These are phyloP conservation scores for Leccinum fibrillosum DNA, from an alignment of 768 basidiomycete genomes.

Conservation along the genomic window DNA sequence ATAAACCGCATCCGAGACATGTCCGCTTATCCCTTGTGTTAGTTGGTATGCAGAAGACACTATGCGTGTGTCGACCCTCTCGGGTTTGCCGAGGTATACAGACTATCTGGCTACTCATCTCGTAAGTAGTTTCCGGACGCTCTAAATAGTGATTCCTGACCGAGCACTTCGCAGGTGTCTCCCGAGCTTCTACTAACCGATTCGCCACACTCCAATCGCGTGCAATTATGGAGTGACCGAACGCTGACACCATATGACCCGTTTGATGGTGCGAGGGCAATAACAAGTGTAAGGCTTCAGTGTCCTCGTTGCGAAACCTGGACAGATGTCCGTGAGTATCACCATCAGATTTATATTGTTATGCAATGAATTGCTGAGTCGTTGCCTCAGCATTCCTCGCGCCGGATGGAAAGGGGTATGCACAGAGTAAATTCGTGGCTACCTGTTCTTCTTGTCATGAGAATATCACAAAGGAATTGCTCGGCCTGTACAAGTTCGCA, in stretches of 20 bases:
- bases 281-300: constrained; percentile 11
- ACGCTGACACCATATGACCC: constrained; percentile 14
- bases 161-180: too few species aligned
- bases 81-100: too few species aligned
- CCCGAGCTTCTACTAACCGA: too few species aligned
- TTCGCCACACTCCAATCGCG: constrained; percentile 1
- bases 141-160: too few species aligned
- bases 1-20: too few species aligned
- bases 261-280: constrained; percentile 21
- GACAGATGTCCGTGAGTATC: background rate
- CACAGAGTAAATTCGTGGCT: constrained; percentile 39
- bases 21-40: too few species aligned
- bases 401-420: constrained; percentile 40
- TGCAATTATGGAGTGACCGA: background rate
- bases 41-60: too few species aligned
- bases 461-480: constrained; percentile 36
- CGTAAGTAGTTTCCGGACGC: too few species aligned
- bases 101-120: too few species aligned
- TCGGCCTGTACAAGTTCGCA: constrained; percentile 40
- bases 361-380: background rate
- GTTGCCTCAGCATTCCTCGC: constrained; percentile 36
- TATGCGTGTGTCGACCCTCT: too few species aligned
- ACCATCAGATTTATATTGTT: background rate
- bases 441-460: constrained; percentile 29
- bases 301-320: background rate